A percentile compares a stretch with the other conserved stretches of the same genome.
Evolutionary conservation across 192 early-diverging fungal genomes (phyloP).

Genomic region (Podila clonocystis): DNA sequence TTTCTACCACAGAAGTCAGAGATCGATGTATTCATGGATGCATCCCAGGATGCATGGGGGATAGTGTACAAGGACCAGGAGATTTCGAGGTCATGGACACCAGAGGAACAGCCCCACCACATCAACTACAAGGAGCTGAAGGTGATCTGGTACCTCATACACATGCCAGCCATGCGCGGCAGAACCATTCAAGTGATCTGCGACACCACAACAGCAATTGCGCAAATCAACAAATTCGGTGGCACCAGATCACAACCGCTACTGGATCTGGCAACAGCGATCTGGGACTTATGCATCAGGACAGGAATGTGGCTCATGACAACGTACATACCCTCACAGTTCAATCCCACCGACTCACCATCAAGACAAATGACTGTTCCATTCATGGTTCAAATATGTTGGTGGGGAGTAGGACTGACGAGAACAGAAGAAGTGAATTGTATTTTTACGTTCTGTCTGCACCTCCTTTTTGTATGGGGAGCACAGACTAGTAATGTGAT

Average conservation of each 20-base stretch:
- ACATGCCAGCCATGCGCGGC: not conserved
- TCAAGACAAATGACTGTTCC: slow-evolving; percentile 10
- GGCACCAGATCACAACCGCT: slow-evolving; percentile 26
- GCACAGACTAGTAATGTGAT: no score
- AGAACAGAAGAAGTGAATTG: no score
- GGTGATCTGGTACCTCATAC: no score
- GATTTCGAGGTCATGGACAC: not conserved
- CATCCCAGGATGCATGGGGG: slow-evolving; percentile 35
- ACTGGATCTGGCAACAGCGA: slow-evolving; percentile 16
- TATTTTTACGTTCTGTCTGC: no score
- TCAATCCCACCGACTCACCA: slow-evolving; percentile 36
- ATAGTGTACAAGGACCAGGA: slow-evolving; percentile 8
- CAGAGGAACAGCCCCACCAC: slow-evolving; percentile 5
- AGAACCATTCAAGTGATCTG: slow-evolving; percentile 12
- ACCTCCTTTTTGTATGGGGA: no score
- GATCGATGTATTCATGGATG: slow-evolving; percentile 25
- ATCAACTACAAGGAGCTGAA: slow-evolving; percentile 19
- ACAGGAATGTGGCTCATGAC: slow-evolving; percentile 27
- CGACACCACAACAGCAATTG: slow-evolving; percentile 38
- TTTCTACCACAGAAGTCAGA: slow-evolving; percentile 19
- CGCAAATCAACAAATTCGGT: slow-evolving; percentile 39
- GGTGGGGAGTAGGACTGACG: no score
- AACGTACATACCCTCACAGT: slow-evolving; percentile 16
- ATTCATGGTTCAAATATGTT: no score
- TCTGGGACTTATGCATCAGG: slow-evolving; percentile 22